Evolutionary conservation across 129 eudicot species (phyloP), one percentile per base, ranked within the genome.

Genomic region (Tagetes patula): DNA sequence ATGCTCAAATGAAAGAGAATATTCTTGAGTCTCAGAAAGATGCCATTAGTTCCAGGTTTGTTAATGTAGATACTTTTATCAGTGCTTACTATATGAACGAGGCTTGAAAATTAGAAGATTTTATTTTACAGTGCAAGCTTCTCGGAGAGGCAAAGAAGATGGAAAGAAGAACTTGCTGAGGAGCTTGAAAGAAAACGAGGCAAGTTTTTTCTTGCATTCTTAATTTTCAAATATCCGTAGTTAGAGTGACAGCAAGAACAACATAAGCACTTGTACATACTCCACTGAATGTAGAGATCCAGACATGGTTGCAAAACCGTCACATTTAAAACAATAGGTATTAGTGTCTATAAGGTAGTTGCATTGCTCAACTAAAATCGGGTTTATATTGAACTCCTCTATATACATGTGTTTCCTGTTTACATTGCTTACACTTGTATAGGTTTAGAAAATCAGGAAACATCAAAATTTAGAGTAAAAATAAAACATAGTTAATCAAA

Each of bases 141-240:
- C 84, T 66, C 82, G 13, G 97, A 90, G 84, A 90, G 86, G 81
- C 91, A 86, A 77, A 83, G 89, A 77, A 84, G 82, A 75, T 95
- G 99, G 99, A 83, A 88, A 84, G 96, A 95, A 85, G 97, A 95
- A 82, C 97, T 95, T 65, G 92, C 77, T 33, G 85, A 95, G 78
- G 99, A 95, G 77, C 88, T 95, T 56, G 91, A 88, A 78, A 84
- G 91, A 82, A 84, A 83, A 78, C 71, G 99, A 88, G 99, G 99
- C 75, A 86, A 85, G 84, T 83, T 64, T 54, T 41, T 71, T 39
- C 27, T 48, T 72, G 34, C 50, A 43, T 6, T 66, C 39, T 38
- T 45, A 12, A 9, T 12, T 66, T 75, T 75, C 12, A 66, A 4
- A 53, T 65, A 75, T 53, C 27, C 14, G 10, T 37, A 11, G 38